Base-by-base conservation (phyloP, 2,329 filamentous ascomycete genomes). In the Ophiobolus disseminans region DNA sequence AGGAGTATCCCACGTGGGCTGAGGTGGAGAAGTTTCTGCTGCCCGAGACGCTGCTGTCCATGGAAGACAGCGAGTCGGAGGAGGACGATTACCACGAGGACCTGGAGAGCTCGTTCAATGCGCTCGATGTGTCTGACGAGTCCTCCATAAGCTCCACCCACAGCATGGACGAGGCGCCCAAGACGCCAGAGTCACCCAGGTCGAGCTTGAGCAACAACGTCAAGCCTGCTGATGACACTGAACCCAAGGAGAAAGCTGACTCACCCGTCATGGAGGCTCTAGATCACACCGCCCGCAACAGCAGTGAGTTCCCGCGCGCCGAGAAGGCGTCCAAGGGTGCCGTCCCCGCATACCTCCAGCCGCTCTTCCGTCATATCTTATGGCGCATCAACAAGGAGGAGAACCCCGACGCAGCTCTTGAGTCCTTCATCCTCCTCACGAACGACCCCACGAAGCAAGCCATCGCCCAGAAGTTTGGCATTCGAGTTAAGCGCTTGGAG, bases 351-450 rank as follows among this genome's bases (percentile, higher is more conserved):
- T 62, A 66, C 30, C 66, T 80, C 13, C 76, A 75, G 49, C 75
- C 78, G 4, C 72, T 81, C 23, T 79, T 80, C 70, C 80, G 78
- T 59, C 78, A 80, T 55, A 76, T 80, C 20, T 62, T 81, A 6
- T 81, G 78, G 78, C 74, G 76, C 57, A 76, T 80, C 46, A 74
- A 80, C 60, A 77, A 78, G 45, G 78, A 80, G 48, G 63, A 68
- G 8, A 76, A 80, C 48, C 76, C 76, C 2, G 71, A 76, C 25
- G 74, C 76, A 28, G 76, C 77, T 7, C 70, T 80, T 4, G 78
- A 78, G 53, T 76, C 76, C 6, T 81, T 78, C 66, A 80, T 81
- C 50, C 76, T 81, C 53, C 70, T 81, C 34, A 80, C 77, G 43
- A 80, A 81, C 53, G 78, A 81, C 50, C 63, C 73, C 1, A 58